phyloP scores from a whole-genome alignment of 148 eudicot species.

The Fagopyrum esculentum region DNA sequence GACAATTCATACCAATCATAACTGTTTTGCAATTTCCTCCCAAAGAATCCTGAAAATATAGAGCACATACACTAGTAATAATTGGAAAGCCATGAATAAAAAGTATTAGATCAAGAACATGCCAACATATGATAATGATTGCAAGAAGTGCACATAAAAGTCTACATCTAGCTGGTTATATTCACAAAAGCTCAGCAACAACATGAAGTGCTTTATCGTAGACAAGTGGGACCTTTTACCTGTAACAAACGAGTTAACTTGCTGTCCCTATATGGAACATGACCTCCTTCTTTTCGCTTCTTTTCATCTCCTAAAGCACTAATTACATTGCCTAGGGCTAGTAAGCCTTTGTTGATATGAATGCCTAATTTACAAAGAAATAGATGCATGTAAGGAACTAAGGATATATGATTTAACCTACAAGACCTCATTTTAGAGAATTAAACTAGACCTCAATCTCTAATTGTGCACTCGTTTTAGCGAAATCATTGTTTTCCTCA shows the following conservation, averaged over 20 bases:
- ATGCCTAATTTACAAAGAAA: slow-evolving; percentile 40
- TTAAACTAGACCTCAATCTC: too few relatives aligned
- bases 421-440: too few relatives aligned
- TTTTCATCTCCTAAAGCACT: slow-evolving; percentile 98
- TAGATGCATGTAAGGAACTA: neutral
- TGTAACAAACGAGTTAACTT: slow-evolving; percentile 88
- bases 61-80: neutral
- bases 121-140: neutral
- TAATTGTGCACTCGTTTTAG: neutral
- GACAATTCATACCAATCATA: slow-evolving; percentile 67
- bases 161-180: too few relatives aligned
- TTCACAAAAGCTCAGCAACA: too few relatives aligned
- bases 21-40: slow-evolving; percentile 97
- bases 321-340: slow-evolving; percentile 92
- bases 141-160: too few relatives aligned
- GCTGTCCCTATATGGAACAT: slow-evolving; percentile 96
- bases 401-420: too few relatives aligned
- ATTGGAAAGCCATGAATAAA: neutral
- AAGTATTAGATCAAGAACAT: neutral
- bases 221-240: slow-evolving; percentile 22
- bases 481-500: neutral
- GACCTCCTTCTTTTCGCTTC: slow-evolving; percentile 96
- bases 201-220: neutral
- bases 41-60: slow-evolving; percentile 67
- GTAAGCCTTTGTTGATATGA: slow-evolving; percentile 89